A percentile compares a stretch with the other conserved stretches of the same genome.
phyloP scores from a whole-genome alignment of 2,329 filamentous ascomycete genomes.

The Xylaria multiplex region DNA sequence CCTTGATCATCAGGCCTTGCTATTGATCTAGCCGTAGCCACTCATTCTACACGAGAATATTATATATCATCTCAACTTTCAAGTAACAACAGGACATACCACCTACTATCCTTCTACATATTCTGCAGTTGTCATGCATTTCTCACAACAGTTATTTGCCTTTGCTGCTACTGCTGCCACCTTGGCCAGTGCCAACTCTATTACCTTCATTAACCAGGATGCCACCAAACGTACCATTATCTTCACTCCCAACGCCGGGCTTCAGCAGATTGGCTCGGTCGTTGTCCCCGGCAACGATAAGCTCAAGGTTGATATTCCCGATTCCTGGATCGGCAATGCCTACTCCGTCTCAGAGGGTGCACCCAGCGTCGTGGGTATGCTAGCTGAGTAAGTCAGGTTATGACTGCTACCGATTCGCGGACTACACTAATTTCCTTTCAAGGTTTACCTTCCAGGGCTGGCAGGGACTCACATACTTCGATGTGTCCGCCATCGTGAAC shows the following conservation, averaged over 20 bases:
- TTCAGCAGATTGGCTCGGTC: slow-evolving; percentile 51
- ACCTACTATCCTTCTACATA: slow-evolving; percentile 37
- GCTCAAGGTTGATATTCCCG: slow-evolving; percentile 56
- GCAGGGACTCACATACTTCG: slow-evolving; percentile 63
- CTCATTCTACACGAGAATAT: slow-evolving; percentile 27
- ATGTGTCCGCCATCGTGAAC: slow-evolving; percentile 68
- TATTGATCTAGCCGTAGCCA: slow-evolving; percentile 39
- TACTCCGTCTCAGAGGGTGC: slow-evolving; percentile 60
- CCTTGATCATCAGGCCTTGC: slow-evolving; percentile 42
- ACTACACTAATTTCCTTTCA: slow-evolving; percentile 6
- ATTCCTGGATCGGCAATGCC: slow-evolving; percentile 61
- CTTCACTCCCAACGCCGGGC: slow-evolving; percentile 59
- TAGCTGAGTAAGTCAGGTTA: slow-evolving; percentile 54
- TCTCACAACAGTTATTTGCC: slow-evolving; percentile 46
- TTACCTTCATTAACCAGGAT: slow-evolving; percentile 71
- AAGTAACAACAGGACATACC: slow-evolving; percentile 30
- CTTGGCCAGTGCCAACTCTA: slow-evolving; percentile 54
- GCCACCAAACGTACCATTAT: slow-evolving; percentile 58
- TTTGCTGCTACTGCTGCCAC: slow-evolving; percentile 32
- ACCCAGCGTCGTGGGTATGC: slow-evolving; percentile 59
- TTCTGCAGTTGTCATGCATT: slow-evolving; percentile 64
- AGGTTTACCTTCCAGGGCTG: slow-evolving; percentile 59
- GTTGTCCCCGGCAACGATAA: slow-evolving; percentile 53
- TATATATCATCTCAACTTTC: slow-evolving; percentile 22
- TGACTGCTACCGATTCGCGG: background rate